Conservation (phyloP, 1,139 yeast genomes). For the Zhuliangozyma parablackwelliae region DNA sequence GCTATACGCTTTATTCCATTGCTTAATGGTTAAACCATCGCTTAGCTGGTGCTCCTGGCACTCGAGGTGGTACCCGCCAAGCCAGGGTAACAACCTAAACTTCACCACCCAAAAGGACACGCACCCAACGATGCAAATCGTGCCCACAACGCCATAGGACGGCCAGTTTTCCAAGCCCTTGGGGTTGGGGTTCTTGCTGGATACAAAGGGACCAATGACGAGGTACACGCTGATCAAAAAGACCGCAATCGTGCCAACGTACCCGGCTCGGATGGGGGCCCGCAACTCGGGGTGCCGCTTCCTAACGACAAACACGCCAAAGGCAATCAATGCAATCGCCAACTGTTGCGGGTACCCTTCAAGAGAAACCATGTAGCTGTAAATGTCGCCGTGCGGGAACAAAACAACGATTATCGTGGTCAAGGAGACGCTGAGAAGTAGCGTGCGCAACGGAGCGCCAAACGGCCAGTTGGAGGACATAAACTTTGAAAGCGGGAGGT, state of each 20-base stretch:
- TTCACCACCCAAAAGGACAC: conserved; percentile 45
- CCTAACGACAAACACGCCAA: conserved; percentile 51
- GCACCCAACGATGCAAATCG: conserved; percentile 30
- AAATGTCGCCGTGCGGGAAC: conserved; percentile 76
- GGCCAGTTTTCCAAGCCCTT: conserved; percentile 45
- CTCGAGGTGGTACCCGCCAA: conserved; percentile 38
- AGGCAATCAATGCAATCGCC: conserved; percentile 43
- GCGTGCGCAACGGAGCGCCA: conserved; percentile 53
- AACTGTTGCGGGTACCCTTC: conserved; percentile 67
- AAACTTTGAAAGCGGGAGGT: conserved; percentile 46
- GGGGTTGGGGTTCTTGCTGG: conserved; percentile 36
- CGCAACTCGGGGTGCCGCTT: conserved; percentile 39
- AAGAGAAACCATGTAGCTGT: conserved; percentile 67
- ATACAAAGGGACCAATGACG: conserved; percentile 44
- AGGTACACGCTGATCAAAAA: conserved; percentile 37
- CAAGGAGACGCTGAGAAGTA: conserved; percentile 31
- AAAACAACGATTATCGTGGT: conserved; percentile 46
- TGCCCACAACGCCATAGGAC: conserved; percentile 45
- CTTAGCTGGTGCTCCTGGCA: conserved; percentile 34
- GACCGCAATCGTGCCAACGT: conserved; percentile 41
- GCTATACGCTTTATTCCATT: conserved; percentile 33
- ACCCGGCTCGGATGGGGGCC: conserved; percentile 49
- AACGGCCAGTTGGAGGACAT: conserved; percentile 57
- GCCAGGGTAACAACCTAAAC: conserved; percentile 42
- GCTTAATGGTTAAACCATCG: conserved; percentile 54